Evolutionary conservation across 345 rosid genomes (phyloP).

Genomic region (Eutrema heterophyllum): DNA sequence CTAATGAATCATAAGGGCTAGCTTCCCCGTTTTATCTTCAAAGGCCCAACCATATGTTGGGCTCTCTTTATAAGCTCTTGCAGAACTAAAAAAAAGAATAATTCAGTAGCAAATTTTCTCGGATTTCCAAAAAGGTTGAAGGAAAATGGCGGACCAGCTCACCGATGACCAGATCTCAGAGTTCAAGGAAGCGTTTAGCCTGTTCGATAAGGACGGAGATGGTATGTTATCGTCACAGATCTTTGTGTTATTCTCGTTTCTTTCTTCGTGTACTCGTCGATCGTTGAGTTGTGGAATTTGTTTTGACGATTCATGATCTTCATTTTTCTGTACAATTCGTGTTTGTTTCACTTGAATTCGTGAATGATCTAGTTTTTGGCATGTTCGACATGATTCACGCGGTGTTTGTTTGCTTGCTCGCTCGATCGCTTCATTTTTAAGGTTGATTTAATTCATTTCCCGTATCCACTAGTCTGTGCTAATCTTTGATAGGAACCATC

Average conservation of each 20-base stretch:
- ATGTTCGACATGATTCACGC: neutral
- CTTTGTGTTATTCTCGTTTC: neutral
- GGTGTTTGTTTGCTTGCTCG: slow-evolving; percentile 1
- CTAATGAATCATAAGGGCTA: neutral
- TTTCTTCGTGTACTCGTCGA: neutral
- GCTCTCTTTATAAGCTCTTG: neutral
- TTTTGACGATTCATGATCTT: neutral
- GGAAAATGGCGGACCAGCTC: slow-evolving; percentile 48
- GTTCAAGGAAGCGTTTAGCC: slow-evolving; percentile 37
- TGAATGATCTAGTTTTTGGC: slow-evolving; percentile 8
- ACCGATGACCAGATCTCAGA: slow-evolving; percentile 52
- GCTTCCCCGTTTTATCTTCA: neutral
- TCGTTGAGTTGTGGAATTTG: neutral
- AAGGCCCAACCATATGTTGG: slow-evolving; percentile 17
- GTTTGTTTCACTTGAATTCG: slow-evolving; percentile 7
- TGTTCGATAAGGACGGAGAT: slow-evolving; percentile 55
- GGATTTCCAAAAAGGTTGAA: neutral
- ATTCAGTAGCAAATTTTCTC: neutral
- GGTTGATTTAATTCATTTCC: neutral
- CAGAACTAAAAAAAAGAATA: neutral
- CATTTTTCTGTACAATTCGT: neutral
- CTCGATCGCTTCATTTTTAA: neutral
- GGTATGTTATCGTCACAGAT: slow-evolving; percentile 33
- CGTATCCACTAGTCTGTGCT: no score
- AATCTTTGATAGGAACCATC: no score